These are phyloP conservation scores for Phytophthora brassicae DNA, from an alignment of 352 stramenopile genomes.

Conservation along the genomic window DNA sequence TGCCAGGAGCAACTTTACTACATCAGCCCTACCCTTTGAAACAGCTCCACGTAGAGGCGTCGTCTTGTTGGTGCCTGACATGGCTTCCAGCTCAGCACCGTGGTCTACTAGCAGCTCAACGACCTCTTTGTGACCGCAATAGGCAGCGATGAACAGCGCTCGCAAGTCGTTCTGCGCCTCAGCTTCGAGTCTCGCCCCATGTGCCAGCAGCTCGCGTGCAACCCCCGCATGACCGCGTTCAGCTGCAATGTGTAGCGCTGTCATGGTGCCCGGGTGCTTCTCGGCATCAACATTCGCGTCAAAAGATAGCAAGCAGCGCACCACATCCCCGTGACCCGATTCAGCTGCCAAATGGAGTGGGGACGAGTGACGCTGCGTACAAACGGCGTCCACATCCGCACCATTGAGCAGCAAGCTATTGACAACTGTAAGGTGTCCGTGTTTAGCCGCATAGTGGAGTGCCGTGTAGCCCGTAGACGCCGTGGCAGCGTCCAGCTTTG, in stretches of 20 bases:
- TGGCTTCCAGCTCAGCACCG: slow-evolving; percentile 44
- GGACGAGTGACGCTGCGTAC: slow-evolving; percentile 33
- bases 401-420: slow-evolving; percentile 59
- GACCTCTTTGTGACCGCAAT: slow-evolving; percentile 49
- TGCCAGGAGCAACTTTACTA: slow-evolving; percentile 43
- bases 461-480: slow-evolving; percentile 46
- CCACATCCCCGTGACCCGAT: slow-evolving; percentile 51
- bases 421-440: slow-evolving; percentile 55
- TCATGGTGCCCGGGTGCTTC: slow-evolving; percentile 46
- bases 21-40: slow-evolving; percentile 36
- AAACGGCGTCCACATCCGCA: slow-evolving; percentile 49
- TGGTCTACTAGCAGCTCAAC: slow-evolving; percentile 44
- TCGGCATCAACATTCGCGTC: slow-evolving; percentile 50
- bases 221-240: slow-evolving; percentile 49
- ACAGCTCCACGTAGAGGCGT: slow-evolving; percentile 51
- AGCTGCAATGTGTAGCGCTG: slow-evolving; percentile 54
- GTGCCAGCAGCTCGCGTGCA: slow-evolving; percentile 39
- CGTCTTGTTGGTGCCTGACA: slow-evolving; percentile 43
- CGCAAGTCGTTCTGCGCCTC: slow-evolving; percentile 44
- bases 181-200: slow-evolving; percentile 48
- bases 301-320: slow-evolving; percentile 53
- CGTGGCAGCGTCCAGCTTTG: slow-evolving; percentile 44
- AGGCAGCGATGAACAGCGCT: slow-evolving; percentile 50
- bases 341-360: slow-evolving; percentile 54
- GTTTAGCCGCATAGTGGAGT: slow-evolving; percentile 52